Evolutionary conservation across 805 yeast genomes (phyloP).

Genomic region (Suhomyces emberorum): DNA sequence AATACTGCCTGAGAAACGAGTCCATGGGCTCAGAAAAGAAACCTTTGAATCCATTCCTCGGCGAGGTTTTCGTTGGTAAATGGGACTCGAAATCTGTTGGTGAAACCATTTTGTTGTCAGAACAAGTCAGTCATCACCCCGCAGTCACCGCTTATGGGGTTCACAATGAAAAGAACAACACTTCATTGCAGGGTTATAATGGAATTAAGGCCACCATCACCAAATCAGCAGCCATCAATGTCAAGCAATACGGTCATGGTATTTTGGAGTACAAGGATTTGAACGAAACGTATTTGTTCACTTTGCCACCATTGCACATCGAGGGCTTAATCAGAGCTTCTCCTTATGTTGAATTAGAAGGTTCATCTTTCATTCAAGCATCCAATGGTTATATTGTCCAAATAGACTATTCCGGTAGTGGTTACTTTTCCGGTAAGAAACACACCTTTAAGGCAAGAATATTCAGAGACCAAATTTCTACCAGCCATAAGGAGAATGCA

Average conservation of each 20-base stretch:
- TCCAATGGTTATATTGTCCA: conserved; percentile 72
- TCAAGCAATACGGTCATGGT: conserved; percentile 92
- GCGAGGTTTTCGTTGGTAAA: conserved; percentile 89
- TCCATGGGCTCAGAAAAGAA: conserved; percentile 94
- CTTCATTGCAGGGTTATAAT: conserved; percentile 80
- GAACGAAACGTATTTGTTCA: conserved; percentile 67
- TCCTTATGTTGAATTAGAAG: conserved; percentile 93
- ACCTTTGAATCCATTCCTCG: conserved; percentile 93
- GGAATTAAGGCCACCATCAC: conserved; percentile 84
- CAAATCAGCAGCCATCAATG: conserved; percentile 67
- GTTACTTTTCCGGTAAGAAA: conserved; percentile 93
- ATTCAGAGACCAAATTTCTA: conserved; percentile 49
- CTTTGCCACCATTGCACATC: conserved; percentile 92
- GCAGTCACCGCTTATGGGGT: conserved; percentile 94
- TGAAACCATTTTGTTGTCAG: conserved; percentile 75
- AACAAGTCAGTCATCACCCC: conserved; percentile 97
- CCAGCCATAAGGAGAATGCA: conserved; percentile 55
- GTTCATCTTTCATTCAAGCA: conserved; percentile 78
- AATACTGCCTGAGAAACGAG: conserved; percentile 90
- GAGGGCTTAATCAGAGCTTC: conserved; percentile 90
- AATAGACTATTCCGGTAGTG: conserved; percentile 85
- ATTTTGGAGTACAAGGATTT: conserved; percentile 60
- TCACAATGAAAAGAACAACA: conserved; percentile 65
- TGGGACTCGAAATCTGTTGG: conserved; percentile 67
- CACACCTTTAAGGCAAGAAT: conserved; percentile 87